Percentiles rank a stretch among this genome's conserved stretches.
Conservation (phyloP, 345 rosid genomes). For the Linum usitatissimum region DNA sequence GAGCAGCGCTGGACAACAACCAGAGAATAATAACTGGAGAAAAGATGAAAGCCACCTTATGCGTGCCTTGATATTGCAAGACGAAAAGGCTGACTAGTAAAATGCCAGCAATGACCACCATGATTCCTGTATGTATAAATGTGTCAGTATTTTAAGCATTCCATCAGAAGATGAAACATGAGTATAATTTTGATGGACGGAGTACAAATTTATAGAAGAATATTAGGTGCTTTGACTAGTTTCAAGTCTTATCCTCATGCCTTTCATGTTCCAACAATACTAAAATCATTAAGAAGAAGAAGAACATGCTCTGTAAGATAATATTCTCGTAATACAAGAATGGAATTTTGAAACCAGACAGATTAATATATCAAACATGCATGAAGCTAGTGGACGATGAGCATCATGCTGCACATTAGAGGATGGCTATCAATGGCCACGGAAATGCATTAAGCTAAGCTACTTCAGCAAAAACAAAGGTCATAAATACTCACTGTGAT, state of each 20-base stretch:
- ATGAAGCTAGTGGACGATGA: too few species aligned
- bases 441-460: too few species aligned
- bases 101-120: slow-evolving; percentile 50
- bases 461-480: too few species aligned
- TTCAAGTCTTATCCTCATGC: too few species aligned
- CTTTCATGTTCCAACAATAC: too few species aligned
- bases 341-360: too few species aligned
- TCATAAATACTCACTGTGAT: slow-evolving; percentile 39
- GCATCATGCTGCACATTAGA: too few species aligned
- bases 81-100: slow-evolving; percentile 79
- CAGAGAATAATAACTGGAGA: slow-evolving; percentile 71
- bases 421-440: too few species aligned
- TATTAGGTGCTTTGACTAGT: not conserved
- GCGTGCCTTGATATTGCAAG: slow-evolving; percentile 78
- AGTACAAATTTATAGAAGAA: not conserved
- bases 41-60: slow-evolving; percentile 60
- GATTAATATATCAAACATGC: too few species aligned
- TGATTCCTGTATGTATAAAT: slow-evolving; percentile 44
- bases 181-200: not conserved
- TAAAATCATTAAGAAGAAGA: too few species aligned
- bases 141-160: slow-evolving; percentile 16
- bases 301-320: too few species aligned
- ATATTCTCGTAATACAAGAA: too few species aligned
- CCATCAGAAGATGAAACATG: not conserved
- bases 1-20: slow-evolving; percentile 51